Evolutionary conservation across 73 alveolate genomes (phyloP), one percentile per base, ranked within the genome.

Genomic region (Blepharisma japonicum): DNA sequence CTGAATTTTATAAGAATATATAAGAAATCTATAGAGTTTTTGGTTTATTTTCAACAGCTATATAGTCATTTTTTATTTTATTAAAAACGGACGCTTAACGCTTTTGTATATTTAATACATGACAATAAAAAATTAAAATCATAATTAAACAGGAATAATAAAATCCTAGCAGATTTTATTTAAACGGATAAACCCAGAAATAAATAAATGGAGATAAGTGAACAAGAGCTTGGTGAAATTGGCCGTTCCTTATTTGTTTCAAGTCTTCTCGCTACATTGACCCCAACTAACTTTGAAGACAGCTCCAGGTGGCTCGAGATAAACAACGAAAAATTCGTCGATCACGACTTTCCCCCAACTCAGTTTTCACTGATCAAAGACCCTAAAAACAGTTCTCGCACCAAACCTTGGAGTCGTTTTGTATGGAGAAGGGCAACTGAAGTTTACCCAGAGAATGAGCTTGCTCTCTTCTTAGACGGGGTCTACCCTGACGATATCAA

Each of bases 401-500:
- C 91, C 79, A 87, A 68, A 47, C 47, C 74, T 25, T 61, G 74
- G 74, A 61, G 23, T n/a, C 14, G 83, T 53, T 79, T 90, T 82
- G 61, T 21, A 7, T 86, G 93, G 93, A 55, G 89, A 49, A 81
- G 93, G 71, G 85, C 89, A 4, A 79, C 68, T 27, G 90, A 84
- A 7, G 83, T 86, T 55, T 46, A 83, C 53, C 77, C 72, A 49
- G 85, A 49, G n/a, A 39, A 14, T 25, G 77, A 71, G 5, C 25
- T 68, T 6, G 72, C 79, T 11, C 87, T 93, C 46, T 93, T 70
- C 45, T 18, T 14, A 45, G 80, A 45, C 2, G 66, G 66, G 5
- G 83, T 94, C 23, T 20, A 84, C 27, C 93, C 92, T 55, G 84
- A 86, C 6, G 99, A 93, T 85, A 94, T 95, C 45, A 79, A 82